Evolutionary conservation across 352 stramenopile species (phyloP).

Genomic region (Phytophthora sp.): DNA sequence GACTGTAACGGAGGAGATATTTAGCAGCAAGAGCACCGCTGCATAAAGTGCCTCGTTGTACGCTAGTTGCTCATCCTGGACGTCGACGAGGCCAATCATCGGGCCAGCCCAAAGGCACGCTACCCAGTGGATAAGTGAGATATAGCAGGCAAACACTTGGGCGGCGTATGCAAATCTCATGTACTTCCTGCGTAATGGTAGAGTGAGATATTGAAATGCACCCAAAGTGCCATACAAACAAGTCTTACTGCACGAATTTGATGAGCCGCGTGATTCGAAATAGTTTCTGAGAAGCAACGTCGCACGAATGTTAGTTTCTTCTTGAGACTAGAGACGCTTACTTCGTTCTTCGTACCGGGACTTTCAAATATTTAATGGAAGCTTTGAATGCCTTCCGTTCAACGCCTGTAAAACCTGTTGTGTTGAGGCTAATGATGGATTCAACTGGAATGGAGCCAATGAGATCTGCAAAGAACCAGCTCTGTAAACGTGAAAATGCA

Average conservation of each 20-base stretch:
- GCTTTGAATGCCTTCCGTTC: constrained; percentile 70
- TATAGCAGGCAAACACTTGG: constrained; percentile 61
- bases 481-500: too few species aligned
- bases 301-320: too few species aligned
- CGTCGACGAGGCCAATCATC: constrained; percentile 35
- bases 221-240: too few species aligned
- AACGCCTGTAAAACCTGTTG: constrained; percentile 48
- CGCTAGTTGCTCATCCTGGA: constrained; percentile 43
- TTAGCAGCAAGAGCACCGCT: constrained; percentile 52
- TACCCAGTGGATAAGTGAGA: constrained; percentile 70
- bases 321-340: too few species aligned
- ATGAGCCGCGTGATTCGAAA: constrained; percentile 64
- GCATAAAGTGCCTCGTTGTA: constrained; percentile 61
- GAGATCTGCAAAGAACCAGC: constrained; percentile 62
- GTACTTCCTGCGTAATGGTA: constrained; percentile 50
- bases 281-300: constrained; percentile 56
- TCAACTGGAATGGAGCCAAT: constrained; percentile 65
- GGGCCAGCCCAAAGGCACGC: constrained; percentile 57
- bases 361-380: constrained; percentile 69
- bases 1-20: constrained; percentile 52
- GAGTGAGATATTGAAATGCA: neutral
- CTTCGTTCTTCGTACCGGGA: constrained; percentile 46
- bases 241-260: constrained; percentile 73
- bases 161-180: constrained; percentile 65
- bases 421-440: constrained; percentile 40